Evolutionary conservation across 805 yeast species (phyloP).

Genomic region (Ogataea glucozyma): DNA sequence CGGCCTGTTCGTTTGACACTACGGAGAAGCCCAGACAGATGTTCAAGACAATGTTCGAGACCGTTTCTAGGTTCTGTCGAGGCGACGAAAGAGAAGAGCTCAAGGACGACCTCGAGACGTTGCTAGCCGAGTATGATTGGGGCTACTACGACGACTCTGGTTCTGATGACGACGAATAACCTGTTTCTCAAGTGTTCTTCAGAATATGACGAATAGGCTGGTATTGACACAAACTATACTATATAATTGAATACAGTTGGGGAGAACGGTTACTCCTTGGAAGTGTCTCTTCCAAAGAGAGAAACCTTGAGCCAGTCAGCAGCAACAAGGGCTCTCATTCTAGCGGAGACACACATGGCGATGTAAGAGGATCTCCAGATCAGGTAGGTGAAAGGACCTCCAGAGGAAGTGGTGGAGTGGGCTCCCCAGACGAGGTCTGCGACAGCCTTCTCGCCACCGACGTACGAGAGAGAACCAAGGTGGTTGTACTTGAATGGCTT

Average conservation of each 20-base stretch:
- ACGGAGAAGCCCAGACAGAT: conserved; percentile 27
- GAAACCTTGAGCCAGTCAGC: conserved; percentile 54
- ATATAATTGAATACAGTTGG: conserved; percentile 3
- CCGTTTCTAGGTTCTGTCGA: conserved; percentile 30
- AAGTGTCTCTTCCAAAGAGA: conserved; percentile 54
- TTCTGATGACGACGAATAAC: conserved; percentile 31
- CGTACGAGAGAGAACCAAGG: conserved; percentile 56
- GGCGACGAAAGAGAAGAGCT: conserved; percentile 57
- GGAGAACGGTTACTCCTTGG: conserved; percentile 44
- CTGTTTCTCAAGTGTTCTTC: too few species aligned
- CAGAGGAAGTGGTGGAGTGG: conserved; percentile 47
- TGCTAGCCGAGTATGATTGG: conserved; percentile 48
- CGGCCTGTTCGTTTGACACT: conserved; percentile 21
- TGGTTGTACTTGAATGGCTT: conserved; percentile 48
- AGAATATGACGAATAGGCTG: not conserved
- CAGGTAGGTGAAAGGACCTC: conserved; percentile 55
- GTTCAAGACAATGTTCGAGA: conserved; percentile 27
- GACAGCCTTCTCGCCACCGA: conserved; percentile 58
- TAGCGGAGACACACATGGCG: conserved; percentile 55
- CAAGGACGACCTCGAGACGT: conserved; percentile 46
- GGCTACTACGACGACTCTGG: conserved; percentile 51
- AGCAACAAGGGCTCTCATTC: conserved; percentile 52
- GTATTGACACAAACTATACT: conserved; percentile 1
- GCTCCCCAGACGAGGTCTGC: conserved; percentile 60
- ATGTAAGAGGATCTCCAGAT: conserved; percentile 58